Conservation (phyloP, 352 stramenopile genomes). For the Blastocystis sp. region DNA sequence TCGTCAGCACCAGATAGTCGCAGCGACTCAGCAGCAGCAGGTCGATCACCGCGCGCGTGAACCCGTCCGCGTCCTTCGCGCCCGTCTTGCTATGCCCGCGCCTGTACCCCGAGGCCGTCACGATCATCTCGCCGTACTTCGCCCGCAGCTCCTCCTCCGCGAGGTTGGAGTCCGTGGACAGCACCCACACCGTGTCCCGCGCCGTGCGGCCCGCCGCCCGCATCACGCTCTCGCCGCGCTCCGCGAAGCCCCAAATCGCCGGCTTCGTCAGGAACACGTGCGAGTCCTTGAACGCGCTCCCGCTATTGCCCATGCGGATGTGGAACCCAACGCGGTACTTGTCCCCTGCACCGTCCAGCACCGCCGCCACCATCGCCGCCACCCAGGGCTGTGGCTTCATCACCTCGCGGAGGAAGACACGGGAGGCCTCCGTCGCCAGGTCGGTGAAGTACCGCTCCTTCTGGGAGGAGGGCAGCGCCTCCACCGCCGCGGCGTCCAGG, state of each 20-base stretch:
- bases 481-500: not conserved
- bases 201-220: not conserved
- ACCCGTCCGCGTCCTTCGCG: constrained; percentile 27
- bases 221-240: not conserved
- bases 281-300: constrained; percentile 36
- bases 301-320: constrained; percentile 34
- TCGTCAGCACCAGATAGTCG: constrained; percentile 39
- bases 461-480: not conserved
- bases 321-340: constrained; percentile 23
- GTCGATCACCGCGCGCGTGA: constrained; percentile 44
- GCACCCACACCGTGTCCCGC: constrained; percentile 18
- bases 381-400: constrained; percentile 29
- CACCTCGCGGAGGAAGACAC: constrained; percentile 8
- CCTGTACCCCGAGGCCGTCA: constrained; percentile 2
- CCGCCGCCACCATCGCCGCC: not conserved
- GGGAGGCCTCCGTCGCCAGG: constrained; percentile 4
- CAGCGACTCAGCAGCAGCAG: constrained; percentile 4
- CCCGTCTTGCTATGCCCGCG: constrained; percentile 43
- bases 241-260: constrained; percentile 7
- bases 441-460: constrained; percentile 3
- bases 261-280: constrained; percentile 4
- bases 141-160: constrained; percentile 14
- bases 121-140: constrained; percentile 44
- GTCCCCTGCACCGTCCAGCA: not conserved
- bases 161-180: constrained; percentile 21